phyloP scores from a whole-genome alignment of 805 yeast genomes.

The Priceomyces fermenticarens region DNA sequence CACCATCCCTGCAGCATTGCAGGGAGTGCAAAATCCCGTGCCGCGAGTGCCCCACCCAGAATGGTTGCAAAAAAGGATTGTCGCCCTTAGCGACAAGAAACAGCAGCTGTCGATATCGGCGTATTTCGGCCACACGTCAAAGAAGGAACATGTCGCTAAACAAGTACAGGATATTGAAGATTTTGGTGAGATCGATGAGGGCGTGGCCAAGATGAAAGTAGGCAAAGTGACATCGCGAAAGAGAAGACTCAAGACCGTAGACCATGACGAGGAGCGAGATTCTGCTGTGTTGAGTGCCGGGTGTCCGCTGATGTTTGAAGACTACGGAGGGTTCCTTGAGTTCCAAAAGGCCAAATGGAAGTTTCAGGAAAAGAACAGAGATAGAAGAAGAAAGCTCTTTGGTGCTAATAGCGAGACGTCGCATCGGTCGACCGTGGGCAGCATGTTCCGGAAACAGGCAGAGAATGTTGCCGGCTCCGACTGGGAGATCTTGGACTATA shows the following conservation, averaged over 20 bases:
- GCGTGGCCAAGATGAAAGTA: slow-evolving; percentile 28
- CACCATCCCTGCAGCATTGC: slow-evolving; percentile 96
- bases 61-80: slow-evolving; percentile 75
- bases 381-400: slow-evolving; percentile 71
- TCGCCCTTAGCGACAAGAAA: slow-evolving; percentile 56
- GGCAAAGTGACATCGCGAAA: slow-evolving; percentile 49
- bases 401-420: slow-evolving; percentile 59
- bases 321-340: slow-evolving; percentile 63
- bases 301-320: slow-evolving; percentile 66
- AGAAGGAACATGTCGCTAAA: slow-evolving; percentile 36
- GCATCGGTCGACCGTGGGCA: slow-evolving; percentile 60
- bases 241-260: slow-evolving; percentile 26
- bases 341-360: slow-evolving; percentile 90
- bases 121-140: slow-evolving; percentile 51
- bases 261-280: slow-evolving; percentile 39
- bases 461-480: slow-evolving; percentile 70
- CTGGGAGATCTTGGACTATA: slow-evolving; percentile 85
- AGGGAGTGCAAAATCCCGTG: slow-evolving; percentile 83
- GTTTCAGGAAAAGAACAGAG: slow-evolving; percentile 66
- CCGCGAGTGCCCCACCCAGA: slow-evolving; percentile 93
- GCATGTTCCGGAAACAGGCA: slow-evolving; percentile 72
- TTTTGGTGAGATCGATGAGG: slow-evolving; percentile 40
- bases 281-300: slow-evolving; percentile 47
- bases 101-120: slow-evolving; percentile 66
- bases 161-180: slow-evolving; percentile 72